A percentile compares a stretch with the other conserved stretches of the same genome.
phyloP scores from a whole-genome alignment of 805 yeast genomes.

The Deakozyma indianensis region DNA sequence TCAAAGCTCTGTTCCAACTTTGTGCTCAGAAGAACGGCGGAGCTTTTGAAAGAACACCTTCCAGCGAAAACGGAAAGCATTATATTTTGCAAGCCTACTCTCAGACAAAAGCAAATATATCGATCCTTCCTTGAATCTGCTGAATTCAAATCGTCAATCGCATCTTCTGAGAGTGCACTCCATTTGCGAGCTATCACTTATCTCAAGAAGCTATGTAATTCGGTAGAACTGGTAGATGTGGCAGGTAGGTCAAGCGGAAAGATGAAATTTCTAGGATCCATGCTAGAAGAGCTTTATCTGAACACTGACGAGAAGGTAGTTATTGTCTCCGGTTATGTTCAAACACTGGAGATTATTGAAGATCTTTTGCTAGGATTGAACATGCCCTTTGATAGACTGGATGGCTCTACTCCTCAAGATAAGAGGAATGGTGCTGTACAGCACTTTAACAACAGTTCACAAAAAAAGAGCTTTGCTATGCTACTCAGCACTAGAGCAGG shows the following conservation, averaged over 20 bases:
- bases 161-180: constrained; percentile 16
- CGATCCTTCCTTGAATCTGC: constrained; percentile 29
- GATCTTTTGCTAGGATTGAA: constrained; percentile 33
- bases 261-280: constrained; percentile 39
- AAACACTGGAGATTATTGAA: constrained; percentile 69
- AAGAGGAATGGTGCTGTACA: constrained; percentile 52
- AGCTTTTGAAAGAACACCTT: constrained; percentile 37
- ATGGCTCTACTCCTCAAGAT: constrained; percentile 68
- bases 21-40: constrained; percentile 58
- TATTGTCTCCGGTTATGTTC: constrained; percentile 75
- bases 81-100: constrained; percentile 65
- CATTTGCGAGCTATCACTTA: constrained; percentile 58
- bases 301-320: constrained; percentile 60
- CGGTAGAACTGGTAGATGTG: constrained; percentile 44
- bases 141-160: constrained; percentile 18
- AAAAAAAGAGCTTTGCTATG: constrained; percentile 39
- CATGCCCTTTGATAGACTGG: constrained; percentile 48
- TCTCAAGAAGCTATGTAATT: constrained; percentile 70
- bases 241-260: constrained; percentile 38
- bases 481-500: constrained; percentile 83
- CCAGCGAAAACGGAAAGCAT: constrained; percentile 67
- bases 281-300: constrained; percentile 35
- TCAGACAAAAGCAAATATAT: constrained; percentile 42
- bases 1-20: constrained; percentile 50
- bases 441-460: constrained; percentile 42